Conservation (phyloP, 2,329 filamentous ascomycete genomes). For the Cladosporium sp. region DNA sequence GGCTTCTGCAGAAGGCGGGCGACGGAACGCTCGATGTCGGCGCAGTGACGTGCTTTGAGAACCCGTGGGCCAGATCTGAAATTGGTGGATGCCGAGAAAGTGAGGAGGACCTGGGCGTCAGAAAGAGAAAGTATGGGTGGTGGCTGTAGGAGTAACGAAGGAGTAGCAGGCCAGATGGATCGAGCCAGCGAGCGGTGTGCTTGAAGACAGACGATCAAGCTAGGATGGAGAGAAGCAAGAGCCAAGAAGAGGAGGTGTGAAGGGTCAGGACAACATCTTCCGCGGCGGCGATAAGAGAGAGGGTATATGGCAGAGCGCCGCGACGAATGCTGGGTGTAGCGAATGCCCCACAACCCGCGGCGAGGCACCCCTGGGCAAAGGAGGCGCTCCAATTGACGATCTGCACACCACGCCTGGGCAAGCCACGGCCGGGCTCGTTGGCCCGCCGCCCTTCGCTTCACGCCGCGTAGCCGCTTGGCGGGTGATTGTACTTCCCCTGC, state of each 20-base stretch:
- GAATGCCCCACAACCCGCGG: no score
- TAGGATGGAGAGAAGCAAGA: neutral
- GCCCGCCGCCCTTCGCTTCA: neutral
- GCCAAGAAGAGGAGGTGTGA: neutral
- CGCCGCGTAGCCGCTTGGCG: neutral
- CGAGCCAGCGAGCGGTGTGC: no score
- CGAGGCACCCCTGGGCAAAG: no score
- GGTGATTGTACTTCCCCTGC: neutral
- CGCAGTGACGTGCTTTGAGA: neutral
- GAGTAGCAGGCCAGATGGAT: no score
- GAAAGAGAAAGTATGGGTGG: neutral
- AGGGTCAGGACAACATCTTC: no score
- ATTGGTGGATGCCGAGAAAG: slow-evolving; percentile 5
- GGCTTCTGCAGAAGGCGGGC: neutral
- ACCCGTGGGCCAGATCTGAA: neutral
- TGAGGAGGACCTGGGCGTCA: neutral
- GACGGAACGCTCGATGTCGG: neutral
- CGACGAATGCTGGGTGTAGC: no score
- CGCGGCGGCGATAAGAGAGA: no score
- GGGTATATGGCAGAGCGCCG: no score
- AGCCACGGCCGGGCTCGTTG: slow-evolving; percentile 1
- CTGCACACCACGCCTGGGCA: neutral
- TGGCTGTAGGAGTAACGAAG: neutral
- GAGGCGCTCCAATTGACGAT: neutral
- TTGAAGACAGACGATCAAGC: neutral